Base-by-base conservation (phyloP, 495 filamentous ascomycete genomes). In the Apiosordaria backusii region DNA sequence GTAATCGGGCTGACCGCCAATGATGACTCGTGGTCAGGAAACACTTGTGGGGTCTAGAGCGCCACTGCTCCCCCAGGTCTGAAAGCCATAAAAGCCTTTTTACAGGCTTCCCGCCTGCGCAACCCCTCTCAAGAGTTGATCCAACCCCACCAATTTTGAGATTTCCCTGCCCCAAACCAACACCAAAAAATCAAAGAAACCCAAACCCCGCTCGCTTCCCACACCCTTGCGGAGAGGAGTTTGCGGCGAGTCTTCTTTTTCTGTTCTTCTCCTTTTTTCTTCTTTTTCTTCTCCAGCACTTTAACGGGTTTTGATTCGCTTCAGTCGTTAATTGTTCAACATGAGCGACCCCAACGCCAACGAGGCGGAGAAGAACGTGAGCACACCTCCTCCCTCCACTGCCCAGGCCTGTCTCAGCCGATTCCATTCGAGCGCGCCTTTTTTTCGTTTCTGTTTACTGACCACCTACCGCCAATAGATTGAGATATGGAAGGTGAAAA, bases 331-430 rank as follows among this genome's bases (percentile, higher is more conserved):
- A 26, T 54, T 61, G 52, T 68, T 84, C 87, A 95, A 78, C 73
- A 97, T 97, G 93, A 95, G 91, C 82, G 86, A 92, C 78, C 83
- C 90, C 75, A 88, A 94, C 80, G 86, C 86, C 68, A 94, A 88
- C 81, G 96, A 98, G 77, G 93, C 92, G 54, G 95, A 99, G 84
- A 97, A 97, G 86, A 99, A 98, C 77, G 92, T 96, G 74, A 80
- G 81, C 73, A 45, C 57, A 62, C 27, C 69, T 63, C 50, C 13
- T 45, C 13, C 16, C 35, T 45, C 35, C 9, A 7, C 16, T 45
- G 35, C 35, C 35, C 35, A 45, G 16, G 16, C 58, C 63, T n/a
- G 23, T 23, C 22, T 55, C 58, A 19, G 55, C 22, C 21, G 21
- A 35, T 35, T 45, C 35, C 35, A 15, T 45, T 45, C 9, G 35